A percentile compares a stretch with the other conserved stretches of the same genome.
Conservation (phyloP, 768 basidiomycete genomes). For the Tulasnella sp. region DNA sequence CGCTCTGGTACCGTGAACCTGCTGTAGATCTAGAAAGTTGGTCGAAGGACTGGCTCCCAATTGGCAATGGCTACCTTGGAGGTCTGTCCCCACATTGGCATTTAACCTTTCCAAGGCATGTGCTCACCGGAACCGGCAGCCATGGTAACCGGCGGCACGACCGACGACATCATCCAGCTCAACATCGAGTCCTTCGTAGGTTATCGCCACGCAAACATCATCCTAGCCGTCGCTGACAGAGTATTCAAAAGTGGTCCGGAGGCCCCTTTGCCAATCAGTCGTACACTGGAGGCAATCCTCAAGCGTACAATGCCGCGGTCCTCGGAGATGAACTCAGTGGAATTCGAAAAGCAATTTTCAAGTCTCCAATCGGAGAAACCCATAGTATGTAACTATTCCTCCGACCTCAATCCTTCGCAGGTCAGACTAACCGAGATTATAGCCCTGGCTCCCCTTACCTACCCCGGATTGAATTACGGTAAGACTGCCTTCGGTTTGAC, state of each 20-base stretch:
- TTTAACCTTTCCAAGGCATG: background rate
- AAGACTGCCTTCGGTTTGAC: background rate
- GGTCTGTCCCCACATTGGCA: slow-evolving; percentile 20
- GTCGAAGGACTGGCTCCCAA: slow-evolving; percentile 59
- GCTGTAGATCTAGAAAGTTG: slow-evolving; percentile 51
- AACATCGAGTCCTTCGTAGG: slow-evolving; percentile 77
- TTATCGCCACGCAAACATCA: background rate
- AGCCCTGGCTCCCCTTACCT: slow-evolving; percentile 21
- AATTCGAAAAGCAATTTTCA: slow-evolving; percentile 12
- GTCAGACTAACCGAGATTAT: background rate
- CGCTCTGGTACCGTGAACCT: slow-evolving; percentile 55
- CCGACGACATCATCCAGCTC: slow-evolving; percentile 58
- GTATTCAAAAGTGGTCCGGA: slow-evolving; percentile 2
- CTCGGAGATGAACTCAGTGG: slow-evolving; percentile 7
- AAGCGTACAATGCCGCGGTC: slow-evolving; percentile 42
- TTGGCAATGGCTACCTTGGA: slow-evolving; percentile 66
- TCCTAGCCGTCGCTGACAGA: background rate
- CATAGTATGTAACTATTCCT: background rate
- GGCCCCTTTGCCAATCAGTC: slow-evolving; percentile 33
- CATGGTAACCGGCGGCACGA: slow-evolving; percentile 60
- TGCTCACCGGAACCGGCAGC: slow-evolving; percentile 42
- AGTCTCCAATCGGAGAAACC: slow-evolving; percentile 6
- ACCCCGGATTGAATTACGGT: slow-evolving; percentile 23
- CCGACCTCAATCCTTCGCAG: background rate
- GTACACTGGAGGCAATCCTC: slow-evolving; percentile 70